A percentile compares a stretch with the other conserved stretches of the same genome.
Conservation (phyloP, 768 basidiomycete genomes). For the Serpula lacrymans region DNA sequence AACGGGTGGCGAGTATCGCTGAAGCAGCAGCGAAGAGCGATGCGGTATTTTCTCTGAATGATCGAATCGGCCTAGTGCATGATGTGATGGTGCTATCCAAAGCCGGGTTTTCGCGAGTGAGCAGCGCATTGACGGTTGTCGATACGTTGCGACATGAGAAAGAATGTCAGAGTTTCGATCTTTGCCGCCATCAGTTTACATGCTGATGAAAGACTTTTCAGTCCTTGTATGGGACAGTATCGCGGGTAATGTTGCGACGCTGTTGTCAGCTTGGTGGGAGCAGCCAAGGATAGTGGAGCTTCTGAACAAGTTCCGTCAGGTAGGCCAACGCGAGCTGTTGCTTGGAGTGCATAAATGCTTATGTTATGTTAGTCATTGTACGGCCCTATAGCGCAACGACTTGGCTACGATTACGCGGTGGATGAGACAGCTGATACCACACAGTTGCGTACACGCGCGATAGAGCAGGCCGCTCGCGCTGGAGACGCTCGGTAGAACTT, state of each 20-base stretch:
- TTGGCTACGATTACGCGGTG: conserved; percentile 73
- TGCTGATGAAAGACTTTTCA: conserved; percentile 23
- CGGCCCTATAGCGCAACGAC: conserved; percentile 68
- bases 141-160: conserved; percentile 67
- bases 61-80: conserved; percentile 85
- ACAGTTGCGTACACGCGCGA: conserved; percentile 72
- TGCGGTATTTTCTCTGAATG: conserved; percentile 72
- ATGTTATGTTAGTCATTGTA: conserved; percentile 49
- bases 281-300: conserved; percentile 48
- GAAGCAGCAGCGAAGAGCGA: conserved; percentile 67
- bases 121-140: conserved; percentile 72
- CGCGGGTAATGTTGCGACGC: conserved; percentile 45
- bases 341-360: conserved; percentile 1
- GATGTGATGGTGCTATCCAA: conserved; percentile 80
- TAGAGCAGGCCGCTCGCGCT: conserved; percentile 50
- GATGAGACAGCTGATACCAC: conserved; percentile 66
- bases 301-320: conserved; percentile 60
- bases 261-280: conserved; percentile 84
- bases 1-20: conserved; percentile 75
- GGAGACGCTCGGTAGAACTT: conserved; percentile 38
- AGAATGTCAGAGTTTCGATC: conserved; percentile 53
- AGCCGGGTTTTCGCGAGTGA: conserved; percentile 75
- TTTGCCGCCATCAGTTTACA: not conserved
- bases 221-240: conserved; percentile 84
- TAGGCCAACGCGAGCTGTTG: conserved; percentile 27